phyloP scores from a whole-genome alignment of 2,329 filamentous ascomycete genomes.

The Claviceps pazoutovae region DNA sequence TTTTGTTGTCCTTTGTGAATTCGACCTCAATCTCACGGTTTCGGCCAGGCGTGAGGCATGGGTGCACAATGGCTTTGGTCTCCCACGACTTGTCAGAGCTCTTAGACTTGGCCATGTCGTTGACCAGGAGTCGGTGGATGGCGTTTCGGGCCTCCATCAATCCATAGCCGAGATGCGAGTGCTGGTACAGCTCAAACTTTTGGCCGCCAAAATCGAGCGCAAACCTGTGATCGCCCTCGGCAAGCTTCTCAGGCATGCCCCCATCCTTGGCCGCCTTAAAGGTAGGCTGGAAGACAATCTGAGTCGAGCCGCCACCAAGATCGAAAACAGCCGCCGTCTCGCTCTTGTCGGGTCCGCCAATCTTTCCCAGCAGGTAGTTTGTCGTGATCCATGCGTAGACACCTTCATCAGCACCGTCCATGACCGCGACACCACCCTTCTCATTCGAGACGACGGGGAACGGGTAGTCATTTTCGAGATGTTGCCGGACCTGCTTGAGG shows the following conservation, averaged over 20 bases:
- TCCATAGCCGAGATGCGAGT: conserved; percentile 93
- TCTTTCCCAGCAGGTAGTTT: conserved; percentile 96
- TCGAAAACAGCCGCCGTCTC: conserved; percentile 93
- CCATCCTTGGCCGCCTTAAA: conserved; percentile 61
- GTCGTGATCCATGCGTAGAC: conserved; percentile 99
- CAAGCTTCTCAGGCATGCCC: conserved; percentile 73
- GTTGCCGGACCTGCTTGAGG: conserved; percentile 65
- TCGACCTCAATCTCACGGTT: conserved; percentile 58
- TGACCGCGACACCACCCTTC: conserved; percentile 82
- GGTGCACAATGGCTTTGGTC: conserved; percentile 59
- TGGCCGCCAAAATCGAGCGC: conserved; percentile 78
- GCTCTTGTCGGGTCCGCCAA: conserved; percentile 78
- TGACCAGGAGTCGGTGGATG: conserved; percentile 62
- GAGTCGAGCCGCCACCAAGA: conserved; percentile 89
- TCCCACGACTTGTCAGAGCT: conserved; percentile 52
- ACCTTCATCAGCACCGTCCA: conserved; percentile 94
- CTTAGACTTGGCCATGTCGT: conserved; percentile 54
- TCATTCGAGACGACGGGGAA: conserved; percentile 85
- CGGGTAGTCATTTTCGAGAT: conserved; percentile 79
- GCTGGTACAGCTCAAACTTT: conserved; percentile 88
- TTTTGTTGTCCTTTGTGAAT: conserved; percentile 44
- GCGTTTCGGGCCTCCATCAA: conserved; percentile 88
- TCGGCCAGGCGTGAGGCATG: conserved; percentile 76
- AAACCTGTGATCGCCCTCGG: conserved; percentile 93
- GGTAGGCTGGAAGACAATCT: conserved; percentile 96